phyloP scores from a whole-genome alignment of 768 basidiomycete species.

The Baorangia bicolor region DNA sequence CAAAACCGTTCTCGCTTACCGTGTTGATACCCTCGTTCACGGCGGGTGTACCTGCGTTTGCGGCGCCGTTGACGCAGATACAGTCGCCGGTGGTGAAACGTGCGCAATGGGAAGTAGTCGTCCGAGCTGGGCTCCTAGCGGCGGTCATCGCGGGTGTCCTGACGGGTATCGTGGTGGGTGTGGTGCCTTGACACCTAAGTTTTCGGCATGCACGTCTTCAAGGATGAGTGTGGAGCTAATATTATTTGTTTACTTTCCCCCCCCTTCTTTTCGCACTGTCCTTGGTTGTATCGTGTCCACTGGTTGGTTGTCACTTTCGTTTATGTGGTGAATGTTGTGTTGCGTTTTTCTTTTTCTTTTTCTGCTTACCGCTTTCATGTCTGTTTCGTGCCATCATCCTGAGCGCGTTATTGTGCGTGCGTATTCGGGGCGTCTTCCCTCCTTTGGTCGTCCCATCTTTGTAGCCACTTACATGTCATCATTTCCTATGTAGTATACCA shows the following conservation, averaged over 20 bases:
- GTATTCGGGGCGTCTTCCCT: background rate
- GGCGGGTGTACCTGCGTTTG: constrained; percentile 63
- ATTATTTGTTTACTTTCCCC: background rate
- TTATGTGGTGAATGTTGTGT: background rate
- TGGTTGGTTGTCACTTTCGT: background rate
- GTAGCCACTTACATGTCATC: background rate
- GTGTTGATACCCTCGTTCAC: constrained; percentile 31
- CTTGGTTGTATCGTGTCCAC: background rate
- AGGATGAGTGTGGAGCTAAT: background rate
- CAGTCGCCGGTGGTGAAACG: constrained; percentile 68
- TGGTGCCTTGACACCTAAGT: constrained; percentile 7
- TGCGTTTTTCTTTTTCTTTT: too few species aligned
- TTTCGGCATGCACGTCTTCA: background rate
- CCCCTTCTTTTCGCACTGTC: background rate
- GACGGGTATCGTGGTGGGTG: constrained; percentile 29
- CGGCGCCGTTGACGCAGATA: constrained; percentile 64
- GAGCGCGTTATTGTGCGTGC: background rate
- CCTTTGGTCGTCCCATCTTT: background rate
- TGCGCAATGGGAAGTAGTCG: constrained; percentile 85
- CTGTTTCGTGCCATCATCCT: background rate
- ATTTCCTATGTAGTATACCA: background rate
- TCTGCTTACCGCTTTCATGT: background rate
- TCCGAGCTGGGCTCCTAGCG: constrained; percentile 53
- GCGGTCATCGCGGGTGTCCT: constrained; percentile 38
- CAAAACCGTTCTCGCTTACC: constrained; percentile 5